Evolutionary conservation across 2,329 filamentous ascomycete species (phyloP), one percentile per base, ranked within the genome.

Genomic region (Aspergillus novofumigatus): DNA sequence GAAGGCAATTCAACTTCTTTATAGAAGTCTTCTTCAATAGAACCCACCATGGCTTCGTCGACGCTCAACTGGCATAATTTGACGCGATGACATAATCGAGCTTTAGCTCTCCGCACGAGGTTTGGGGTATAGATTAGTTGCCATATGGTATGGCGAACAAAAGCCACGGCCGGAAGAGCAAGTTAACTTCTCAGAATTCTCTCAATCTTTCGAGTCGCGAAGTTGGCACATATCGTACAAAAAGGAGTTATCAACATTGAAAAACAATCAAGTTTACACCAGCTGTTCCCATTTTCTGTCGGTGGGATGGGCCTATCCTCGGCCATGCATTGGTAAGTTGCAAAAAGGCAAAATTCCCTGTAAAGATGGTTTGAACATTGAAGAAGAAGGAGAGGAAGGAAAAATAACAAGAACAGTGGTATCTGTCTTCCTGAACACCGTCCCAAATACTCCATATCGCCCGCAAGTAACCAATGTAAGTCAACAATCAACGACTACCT

Each of bases 361-460:
- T 62, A 57, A 53, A 42, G 21, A 49, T 59, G 38, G 8, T 14
- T 47, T 47, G 44, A 5, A 47, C 44, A 47, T 7, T 26, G 44
- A 47, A 49, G 23, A 14, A n/a, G 55, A 38, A 38, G 45, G 9
- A 45, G 57, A 53, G 49, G 32, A 28, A 57, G 57, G 52, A 54
- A 59, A 57, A 54, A 58, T 5, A 38, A 38, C 32, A 63, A 52
- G 54, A 59, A 66, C 23, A 52, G 62, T 71, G 69, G 69, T 71
- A 72, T 71, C 65, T 63, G 59, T 53, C 57, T 58, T 63, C 63
- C 62, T 51, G 54, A 67, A 67, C 67, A 59, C 69, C 67, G 56
- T 65, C 60, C 61, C 59, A 58, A 57, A 52, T 54, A 55, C 59
- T 17, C 60, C 50, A 59, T 60, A 61, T 62, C 57, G 49, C 59